These are phyloP conservation scores for Flaveria bidentis DNA, from an alignment of 129 eudicot genomes.

Conservation along the genomic window DNA sequence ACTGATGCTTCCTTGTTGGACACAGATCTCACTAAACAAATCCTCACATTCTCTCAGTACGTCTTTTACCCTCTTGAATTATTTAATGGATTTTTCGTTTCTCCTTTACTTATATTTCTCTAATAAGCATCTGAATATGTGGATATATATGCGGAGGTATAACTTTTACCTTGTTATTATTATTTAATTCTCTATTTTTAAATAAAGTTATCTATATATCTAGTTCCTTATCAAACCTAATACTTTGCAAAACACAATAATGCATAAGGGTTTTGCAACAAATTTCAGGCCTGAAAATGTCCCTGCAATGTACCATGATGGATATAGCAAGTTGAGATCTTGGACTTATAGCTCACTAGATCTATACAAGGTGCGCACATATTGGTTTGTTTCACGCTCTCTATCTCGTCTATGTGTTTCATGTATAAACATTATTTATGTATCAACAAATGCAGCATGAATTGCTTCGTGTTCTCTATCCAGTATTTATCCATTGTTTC, in stretches of 20 bases:
- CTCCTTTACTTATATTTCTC: neutral
- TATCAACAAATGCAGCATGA: slow-evolving; percentile 68
- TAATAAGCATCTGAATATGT: neutral
- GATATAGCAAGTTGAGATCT: slow-evolving; percentile 82
- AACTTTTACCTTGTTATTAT: neutral
- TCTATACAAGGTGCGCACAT: slow-evolving; percentile 64
- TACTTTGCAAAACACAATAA: slow-evolving; percentile 6
- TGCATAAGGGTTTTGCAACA: slow-evolving; percentile 9
- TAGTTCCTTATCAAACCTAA: slow-evolving; percentile 2
- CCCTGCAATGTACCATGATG: slow-evolving; percentile 79
- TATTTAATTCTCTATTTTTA: neutral
- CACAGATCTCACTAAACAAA: slow-evolving; percentile 65
- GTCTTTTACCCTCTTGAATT: slow-evolving; percentile 7
- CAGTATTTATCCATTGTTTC: slow-evolving; percentile 93
- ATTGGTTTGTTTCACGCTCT: neutral
- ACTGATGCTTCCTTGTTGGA: slow-evolving; percentile 61
- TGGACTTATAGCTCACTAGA: slow-evolving; percentile 93
- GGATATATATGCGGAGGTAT: neutral
- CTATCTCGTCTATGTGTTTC: neutral
- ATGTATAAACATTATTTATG: neutral
- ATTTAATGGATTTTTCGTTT: neutral
- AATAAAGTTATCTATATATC: neutral
- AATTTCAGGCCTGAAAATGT: slow-evolving; percentile 65
- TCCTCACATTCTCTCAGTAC: slow-evolving; percentile 66
- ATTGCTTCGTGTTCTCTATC: slow-evolving; percentile 88